A percentile compares a stretch with the other conserved stretches of the same genome.
Conservation (phyloP, 1,139 yeast genomes). For the Neolecta irregularis region DNA sequence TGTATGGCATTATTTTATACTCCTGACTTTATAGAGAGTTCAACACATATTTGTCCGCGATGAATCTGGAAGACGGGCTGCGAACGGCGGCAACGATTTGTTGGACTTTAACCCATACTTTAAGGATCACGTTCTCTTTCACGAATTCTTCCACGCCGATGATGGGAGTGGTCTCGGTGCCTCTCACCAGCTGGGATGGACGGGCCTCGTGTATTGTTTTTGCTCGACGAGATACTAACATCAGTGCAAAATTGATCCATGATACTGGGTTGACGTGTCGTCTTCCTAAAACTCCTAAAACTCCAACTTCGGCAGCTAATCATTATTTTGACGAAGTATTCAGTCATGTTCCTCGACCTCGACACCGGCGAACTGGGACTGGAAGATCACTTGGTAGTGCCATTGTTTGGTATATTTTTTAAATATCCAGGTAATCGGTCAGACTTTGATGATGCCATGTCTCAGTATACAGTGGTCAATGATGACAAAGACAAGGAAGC, state of each 20-base stretch:
- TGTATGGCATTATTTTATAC: too few species aligned
- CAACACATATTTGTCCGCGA: conserved; percentile 67
- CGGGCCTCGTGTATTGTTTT: conserved; percentile 78
- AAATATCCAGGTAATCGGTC: too few species aligned
- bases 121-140: conserved; percentile 64
- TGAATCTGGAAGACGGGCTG: conserved; percentile 57
- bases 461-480: too few species aligned
- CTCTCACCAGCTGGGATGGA: conserved; percentile 95
- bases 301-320: conserved; percentile 27
- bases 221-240: too few species aligned
- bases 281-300: conserved; percentile 22
- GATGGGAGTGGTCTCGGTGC: conserved; percentile 93
- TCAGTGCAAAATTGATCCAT: conserved; percentile 88
- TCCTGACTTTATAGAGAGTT: too few species aligned
- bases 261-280: conserved; percentile 27
- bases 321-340: conserved; percentile 27
- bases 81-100: conserved; percentile 50
- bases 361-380: conserved; percentile 10
- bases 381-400: conserved; percentile 5
- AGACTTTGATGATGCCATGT: too few species aligned
- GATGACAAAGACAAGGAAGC: too few species aligned
- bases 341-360: conserved; percentile 9
- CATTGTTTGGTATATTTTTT: too few species aligned
- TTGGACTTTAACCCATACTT: conserved; percentile 58
- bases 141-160: conserved; percentile 89